phyloP scores from a whole-genome alignment of 2,329 filamentous ascomycete species.

The Sarocladiaceae sp. region DNA sequence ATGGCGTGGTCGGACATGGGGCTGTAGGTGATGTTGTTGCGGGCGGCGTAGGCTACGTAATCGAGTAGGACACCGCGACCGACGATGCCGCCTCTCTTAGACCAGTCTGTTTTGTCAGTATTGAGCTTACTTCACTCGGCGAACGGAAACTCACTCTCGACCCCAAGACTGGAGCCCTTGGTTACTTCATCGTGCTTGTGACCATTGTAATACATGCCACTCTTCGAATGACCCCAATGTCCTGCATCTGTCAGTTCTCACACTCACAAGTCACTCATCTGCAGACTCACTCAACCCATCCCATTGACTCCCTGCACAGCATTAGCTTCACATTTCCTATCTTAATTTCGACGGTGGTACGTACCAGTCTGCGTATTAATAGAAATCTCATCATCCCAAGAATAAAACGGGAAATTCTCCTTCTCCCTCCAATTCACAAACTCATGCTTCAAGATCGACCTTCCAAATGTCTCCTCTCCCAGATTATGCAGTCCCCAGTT shows the following conservation, averaged over 20 bases:
- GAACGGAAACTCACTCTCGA: slow-evolving; percentile 9
- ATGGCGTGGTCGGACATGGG: slow-evolving; percentile 15
- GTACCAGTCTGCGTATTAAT: slow-evolving; percentile 46
- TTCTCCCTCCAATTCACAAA: slow-evolving; percentile 11
- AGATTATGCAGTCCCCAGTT: slow-evolving; percentile 6
- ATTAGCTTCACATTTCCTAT: too few relatives aligned
- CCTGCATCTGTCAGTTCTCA: slow-evolving; percentile 1
- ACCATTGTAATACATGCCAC: slow-evolving; percentile 11
- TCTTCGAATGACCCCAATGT: slow-evolving; percentile 7
- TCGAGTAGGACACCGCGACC: slow-evolving; percentile 55
- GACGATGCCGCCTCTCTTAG: slow-evolving; percentile 9
- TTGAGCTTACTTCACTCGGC: too few relatives aligned
- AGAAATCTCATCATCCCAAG: slow-evolving; percentile 39
- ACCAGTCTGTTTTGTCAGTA: slow-evolving; percentile 9
- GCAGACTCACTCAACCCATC: slow-evolving; percentile 25
- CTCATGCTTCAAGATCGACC: slow-evolving; percentile 8
- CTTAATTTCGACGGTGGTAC: too few relatives aligned
- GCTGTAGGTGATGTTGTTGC: slow-evolving; percentile 35
- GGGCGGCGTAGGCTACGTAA: slow-evolving; percentile 44
- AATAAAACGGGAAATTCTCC: slow-evolving; percentile 6
- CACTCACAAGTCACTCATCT: background rate
- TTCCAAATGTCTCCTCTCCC: slow-evolving; percentile 5
- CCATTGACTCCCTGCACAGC: slow-evolving; percentile 44
- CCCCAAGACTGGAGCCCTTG: slow-evolving; percentile 11
- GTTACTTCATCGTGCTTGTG: slow-evolving; percentile 10